These are phyloP conservation scores for Apiospora arundinis DNA, from an alignment of 2,329 filamentous ascomycete species.

Conservation along the genomic window DNA sequence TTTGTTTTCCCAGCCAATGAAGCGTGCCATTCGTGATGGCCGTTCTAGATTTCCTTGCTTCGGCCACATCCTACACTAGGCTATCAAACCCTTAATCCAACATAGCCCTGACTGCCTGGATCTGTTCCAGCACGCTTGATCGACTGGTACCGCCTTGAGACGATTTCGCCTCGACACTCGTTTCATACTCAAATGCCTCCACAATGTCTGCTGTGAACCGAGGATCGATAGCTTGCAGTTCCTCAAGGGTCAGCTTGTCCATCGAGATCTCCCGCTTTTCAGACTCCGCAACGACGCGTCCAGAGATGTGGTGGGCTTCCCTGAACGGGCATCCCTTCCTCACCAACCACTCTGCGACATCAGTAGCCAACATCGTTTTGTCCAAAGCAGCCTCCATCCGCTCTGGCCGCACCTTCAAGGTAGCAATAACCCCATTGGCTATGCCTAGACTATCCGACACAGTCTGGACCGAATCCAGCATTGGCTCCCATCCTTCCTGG, in stretches of 20 bases:
- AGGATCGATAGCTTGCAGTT: too few species aligned
- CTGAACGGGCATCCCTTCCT: slow-evolving; percentile 79
- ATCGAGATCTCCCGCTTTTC: too few species aligned
- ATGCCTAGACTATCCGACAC: slow-evolving; percentile 83
- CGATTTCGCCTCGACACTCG: too few species aligned
- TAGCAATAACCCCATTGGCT: slow-evolving; percentile 79
- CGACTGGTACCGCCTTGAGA: too few species aligned
- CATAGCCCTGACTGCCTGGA: slow-evolving; percentile 31
- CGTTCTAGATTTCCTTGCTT: slow-evolving; percentile 36
- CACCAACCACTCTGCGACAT: slow-evolving; percentile 72
- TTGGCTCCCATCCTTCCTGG: slow-evolving; percentile 87
- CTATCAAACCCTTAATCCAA: slow-evolving; percentile 37
- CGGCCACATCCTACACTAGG: slow-evolving; percentile 28
- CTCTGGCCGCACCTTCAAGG: slow-evolving; percentile 71
- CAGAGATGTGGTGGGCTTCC: slow-evolving; percentile 80
- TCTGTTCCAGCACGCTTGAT: too few species aligned
- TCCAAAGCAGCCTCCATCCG: slow-evolving; percentile 82
- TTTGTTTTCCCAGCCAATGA: slow-evolving; percentile 28
- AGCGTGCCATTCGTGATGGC: slow-evolving; percentile 31
- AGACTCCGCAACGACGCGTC: too few species aligned
- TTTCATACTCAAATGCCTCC: too few species aligned
- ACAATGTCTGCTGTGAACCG: too few species aligned
- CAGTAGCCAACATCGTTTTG: slow-evolving; percentile 82
- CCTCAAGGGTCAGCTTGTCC: too few species aligned
- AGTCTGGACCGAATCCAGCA: slow-evolving; percentile 84